Evolutionary conservation across 2,329 filamentous ascomycete species (phyloP), one percentile per base, ranked within the genome.

Genomic region (Fusarium anthophilum): DNA sequence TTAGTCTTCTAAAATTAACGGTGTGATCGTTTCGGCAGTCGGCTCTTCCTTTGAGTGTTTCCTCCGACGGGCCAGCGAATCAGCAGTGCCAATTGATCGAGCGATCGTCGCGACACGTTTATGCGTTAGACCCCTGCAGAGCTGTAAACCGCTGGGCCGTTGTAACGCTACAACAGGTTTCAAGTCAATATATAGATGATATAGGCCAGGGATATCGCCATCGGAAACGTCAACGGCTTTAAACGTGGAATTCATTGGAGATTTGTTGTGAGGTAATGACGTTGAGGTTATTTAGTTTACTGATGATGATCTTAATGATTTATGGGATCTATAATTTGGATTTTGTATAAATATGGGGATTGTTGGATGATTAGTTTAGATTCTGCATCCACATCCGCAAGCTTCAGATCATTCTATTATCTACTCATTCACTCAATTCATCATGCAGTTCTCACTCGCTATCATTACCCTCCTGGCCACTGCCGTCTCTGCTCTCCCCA

Each of bases 401-500:
- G 18, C 18, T 47, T 28, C 48, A 58, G 22, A 41, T 15, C 41
- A 62, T 11, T 30, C 12, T 39, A 72, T 79, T 61, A 37, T 43
- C 44, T 57, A 47, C 13, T 32, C 59, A 32, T 7, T 59, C 30
- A 59, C 28, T 50, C 39, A 3, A 39, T 55, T 20, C 66, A 70
- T 3, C 32, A 83, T 83, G 81, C 71, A 81, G 77, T 81, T 80
- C 78, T 76, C 77, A 63, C 58, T 71, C 73, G 66, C 77, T 64
- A 63, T 79, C 62, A 50, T 84, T 47, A 38, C 78, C 61, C 64
- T 78, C 53, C 63, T 76, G 47, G 78, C 80, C 35, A 55, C 62
- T 35, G 37, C 54, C 50, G 73, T 79, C 53, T 72, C 75, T 43
- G 72, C 81, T 38, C 78, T 81, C 14, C 78, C 80, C 10, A 72